Base-by-base conservation (phyloP, 2,329 filamentous ascomycete genomes). In the Fusarium burgessii region DNA sequence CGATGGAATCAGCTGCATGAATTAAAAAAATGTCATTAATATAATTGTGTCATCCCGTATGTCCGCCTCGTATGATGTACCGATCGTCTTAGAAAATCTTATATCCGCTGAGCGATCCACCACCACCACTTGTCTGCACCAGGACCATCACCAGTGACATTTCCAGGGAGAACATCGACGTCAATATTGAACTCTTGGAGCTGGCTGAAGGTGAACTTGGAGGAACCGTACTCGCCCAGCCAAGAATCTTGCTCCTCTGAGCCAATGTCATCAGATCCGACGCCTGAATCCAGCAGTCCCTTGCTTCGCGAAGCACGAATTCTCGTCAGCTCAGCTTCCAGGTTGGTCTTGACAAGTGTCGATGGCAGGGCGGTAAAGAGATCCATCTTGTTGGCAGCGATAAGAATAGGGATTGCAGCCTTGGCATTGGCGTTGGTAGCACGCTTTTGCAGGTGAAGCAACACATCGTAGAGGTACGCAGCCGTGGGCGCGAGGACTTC, bases 341-440 rank as follows among this genome's bases (percentile, higher is more conserved):
- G 84, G 70, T 88, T 89, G 57, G 86, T 86, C 80, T 89, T 91
- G 64, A 98, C 93, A 35, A 97, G 85, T 9, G 88, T 87, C 0
- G 93, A 89, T 0, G 96, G 96, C 55, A 98, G 83, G 11, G 95
- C 94, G 0, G 96, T 98, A 79, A 99, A 99, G 2, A 99, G 86
- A 80, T 99, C 96, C 78, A 94, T 88, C 86, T 99, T 99, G 82
- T 98, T 99, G 58, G 94, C 95, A 3, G 94, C 95, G 36, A 99
- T 85, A 38, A 99, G 86, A 11, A 99, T 87, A 0, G 93, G 90
- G 12, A 96, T 86, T 47, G 86, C 71, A 4, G 65, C 68, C 74
- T 78, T 80, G 45, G 76, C 70, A 71, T 78, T 81, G 59, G 74
- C 69, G 51, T 76, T 79, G 35, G 88, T 87, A 51, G 90, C 87